Conservation (phyloP, 1,284 basidiomycete genomes). For the Cutaneotrichosporon cutaneum region DNA sequence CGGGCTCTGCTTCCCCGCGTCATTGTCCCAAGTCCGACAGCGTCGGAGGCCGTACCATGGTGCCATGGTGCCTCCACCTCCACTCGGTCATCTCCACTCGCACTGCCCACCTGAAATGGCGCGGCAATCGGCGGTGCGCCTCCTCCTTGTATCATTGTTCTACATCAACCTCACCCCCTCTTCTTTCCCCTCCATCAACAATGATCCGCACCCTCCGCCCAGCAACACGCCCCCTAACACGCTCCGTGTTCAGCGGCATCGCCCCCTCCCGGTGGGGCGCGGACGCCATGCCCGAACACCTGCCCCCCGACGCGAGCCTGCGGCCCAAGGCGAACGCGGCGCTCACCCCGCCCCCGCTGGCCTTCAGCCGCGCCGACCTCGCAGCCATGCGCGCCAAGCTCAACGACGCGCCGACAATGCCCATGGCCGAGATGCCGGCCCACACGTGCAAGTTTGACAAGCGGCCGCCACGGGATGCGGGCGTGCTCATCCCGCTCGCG, state of each 20-base stretch:
- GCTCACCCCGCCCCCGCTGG: constrained; percentile 12
- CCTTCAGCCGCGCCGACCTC: constrained; percentile 35
- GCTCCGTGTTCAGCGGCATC: neutral
- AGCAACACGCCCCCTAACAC: neutral
- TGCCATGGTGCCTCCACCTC: neutral
- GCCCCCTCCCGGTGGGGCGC: neutral
- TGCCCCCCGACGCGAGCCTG: neutral
- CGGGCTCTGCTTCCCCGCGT: too few relatives aligned
- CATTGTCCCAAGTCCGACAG: neutral
- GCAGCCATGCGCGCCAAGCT: constrained; percentile 25
- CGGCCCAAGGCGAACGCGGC: neutral
- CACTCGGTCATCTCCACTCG: neutral
- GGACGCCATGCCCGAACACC: neutral
- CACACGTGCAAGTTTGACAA: constrained; percentile 27
- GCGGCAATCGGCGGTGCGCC: neutral
- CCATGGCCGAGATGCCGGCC: constrained; percentile 24
- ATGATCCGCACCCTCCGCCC: neutral
- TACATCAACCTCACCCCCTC: neutral
- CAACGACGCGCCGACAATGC: constrained; percentile 17
- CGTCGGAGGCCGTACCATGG: neutral
- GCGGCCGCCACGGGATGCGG: constrained; percentile 31
- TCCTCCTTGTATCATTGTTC: neutral
- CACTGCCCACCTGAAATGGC: neutral
- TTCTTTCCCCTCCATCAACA: neutral
- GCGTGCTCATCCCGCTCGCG: constrained; percentile 45